Evolutionary conservation across 805 yeast species (phyloP).

Genomic region (Wickerhamomyces rabaulensis): DNA sequence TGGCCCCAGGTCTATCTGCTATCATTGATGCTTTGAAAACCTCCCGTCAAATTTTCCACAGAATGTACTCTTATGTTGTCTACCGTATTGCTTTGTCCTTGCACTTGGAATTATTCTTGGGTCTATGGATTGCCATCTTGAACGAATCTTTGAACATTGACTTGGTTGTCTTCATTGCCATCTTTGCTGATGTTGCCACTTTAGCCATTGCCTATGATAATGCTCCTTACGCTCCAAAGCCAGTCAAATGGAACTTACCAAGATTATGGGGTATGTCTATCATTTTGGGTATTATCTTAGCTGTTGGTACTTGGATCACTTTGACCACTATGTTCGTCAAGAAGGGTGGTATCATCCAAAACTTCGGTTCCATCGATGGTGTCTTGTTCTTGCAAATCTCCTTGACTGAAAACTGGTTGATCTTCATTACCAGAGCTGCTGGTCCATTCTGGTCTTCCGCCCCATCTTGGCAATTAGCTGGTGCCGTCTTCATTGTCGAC

Average conservation of each 20-base stretch:
- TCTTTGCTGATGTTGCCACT: constrained; percentile 96
- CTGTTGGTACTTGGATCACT: constrained; percentile 91
- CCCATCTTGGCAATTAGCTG: constrained; percentile 95
- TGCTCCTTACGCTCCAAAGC: constrained; percentile 89
- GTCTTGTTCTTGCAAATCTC: constrained; percentile 91
- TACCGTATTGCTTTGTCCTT: constrained; percentile 96
- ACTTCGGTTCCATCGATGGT: constrained; percentile 93
- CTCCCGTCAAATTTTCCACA: constrained; percentile 96
- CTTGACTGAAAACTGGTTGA: constrained; percentile 95
- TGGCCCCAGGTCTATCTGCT: constrained; percentile 93
- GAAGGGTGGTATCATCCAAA: constrained; percentile 92
- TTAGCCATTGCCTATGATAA: constrained; percentile 96
- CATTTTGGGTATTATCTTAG: constrained; percentile 78
- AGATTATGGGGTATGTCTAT: constrained; percentile 97
- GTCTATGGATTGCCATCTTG: constrained; percentile 94
- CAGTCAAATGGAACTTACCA: constrained; percentile 96
- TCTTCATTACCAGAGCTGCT: constrained; percentile 93
- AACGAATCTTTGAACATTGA: constrained; percentile 83
- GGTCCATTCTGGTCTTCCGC: constrained; percentile 98
- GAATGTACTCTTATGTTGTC: constrained; percentile 97
- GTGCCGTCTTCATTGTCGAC: constrained; percentile 90
- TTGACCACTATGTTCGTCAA: constrained; percentile 89
- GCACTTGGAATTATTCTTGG: constrained; percentile 91
- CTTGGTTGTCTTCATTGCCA: constrained; percentile 93
- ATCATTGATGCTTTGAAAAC: constrained; percentile 93